Percentiles rank a stretch among this genome's conserved stretches.
phyloP scores from a whole-genome alignment of 2,329 filamentous ascomycete species.

The Grosmannia penicillata region DNA sequence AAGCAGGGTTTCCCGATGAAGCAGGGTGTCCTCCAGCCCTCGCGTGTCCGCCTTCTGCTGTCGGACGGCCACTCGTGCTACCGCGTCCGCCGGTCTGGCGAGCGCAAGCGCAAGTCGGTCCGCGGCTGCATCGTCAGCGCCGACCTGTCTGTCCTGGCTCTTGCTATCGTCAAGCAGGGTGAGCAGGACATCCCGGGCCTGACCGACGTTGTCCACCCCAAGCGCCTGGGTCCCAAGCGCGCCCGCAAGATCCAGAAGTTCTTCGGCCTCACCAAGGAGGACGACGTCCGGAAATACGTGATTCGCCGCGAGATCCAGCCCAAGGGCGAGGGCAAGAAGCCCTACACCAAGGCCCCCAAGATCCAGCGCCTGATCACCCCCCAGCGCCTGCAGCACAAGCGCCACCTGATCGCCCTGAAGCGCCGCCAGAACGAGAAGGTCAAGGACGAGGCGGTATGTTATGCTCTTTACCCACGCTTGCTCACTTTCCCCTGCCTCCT shows the following conservation, averaged over 20 bases:
- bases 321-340: conserved; percentile 92
- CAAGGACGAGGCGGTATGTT: conserved; percentile 95
- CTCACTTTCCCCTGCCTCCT: neutral
- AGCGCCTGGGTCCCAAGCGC: conserved; percentile 98
- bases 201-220: conserved; percentile 96
- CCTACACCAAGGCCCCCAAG: conserved; percentile 99
- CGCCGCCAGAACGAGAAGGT: conserved; percentile 90
- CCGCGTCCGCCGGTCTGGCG: conserved; percentile 90
- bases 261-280: conserved; percentile 99
- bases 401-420: conserved; percentile 95
- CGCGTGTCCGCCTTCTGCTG: conserved; percentile 95
- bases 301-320: conserved; percentile 96
- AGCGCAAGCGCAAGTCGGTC: conserved; percentile 99
- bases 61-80: conserved; percentile 97
- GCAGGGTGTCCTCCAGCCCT: conserved; percentile 98
- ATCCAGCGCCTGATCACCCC: conserved; percentile 99
- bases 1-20: conserved; percentile 99
- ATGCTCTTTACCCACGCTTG: neutral
- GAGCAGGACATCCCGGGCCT: conserved; percentile 87
- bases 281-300: conserved; percentile 99
- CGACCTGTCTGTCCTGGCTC: conserved; percentile 88
- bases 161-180: conserved; percentile 96
- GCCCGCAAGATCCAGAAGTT: conserved; percentile 99
- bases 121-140: conserved; percentile 96
- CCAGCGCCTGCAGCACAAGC: conserved; percentile 99